These are phyloP conservation scores for Craspedostauros australis DNA, from an alignment of 108 stramenopile genomes.

Conservation along the genomic window DNA sequence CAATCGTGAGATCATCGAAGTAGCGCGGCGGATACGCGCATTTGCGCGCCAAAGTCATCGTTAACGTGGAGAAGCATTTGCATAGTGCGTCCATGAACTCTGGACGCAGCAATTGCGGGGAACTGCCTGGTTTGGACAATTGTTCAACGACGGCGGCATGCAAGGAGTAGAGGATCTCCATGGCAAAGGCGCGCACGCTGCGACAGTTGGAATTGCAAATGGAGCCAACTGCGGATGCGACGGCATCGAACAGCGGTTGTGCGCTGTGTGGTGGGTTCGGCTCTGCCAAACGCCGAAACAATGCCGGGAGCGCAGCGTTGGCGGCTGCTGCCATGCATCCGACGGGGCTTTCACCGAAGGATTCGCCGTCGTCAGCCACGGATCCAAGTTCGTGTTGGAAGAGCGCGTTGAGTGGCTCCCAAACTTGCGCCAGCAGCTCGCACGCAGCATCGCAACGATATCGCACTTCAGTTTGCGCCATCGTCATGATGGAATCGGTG, in stretches of 20 bases:
- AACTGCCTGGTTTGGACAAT: conserved; percentile 1
- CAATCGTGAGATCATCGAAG: conserved; percentile 42
- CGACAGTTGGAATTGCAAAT: conserved; percentile 42
- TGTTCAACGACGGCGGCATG: conserved; percentile 33
- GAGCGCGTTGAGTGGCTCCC: conserved; percentile 23
- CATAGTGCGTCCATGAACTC: background rate
- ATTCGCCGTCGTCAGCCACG: conserved; percentile 18
- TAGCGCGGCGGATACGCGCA: conserved; percentile 70
- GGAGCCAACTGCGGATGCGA: conserved; percentile 30
- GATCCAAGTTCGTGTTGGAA: conserved; percentile 9
- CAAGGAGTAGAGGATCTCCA: conserved; percentile 58
- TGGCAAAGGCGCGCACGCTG: conserved; percentile 50
- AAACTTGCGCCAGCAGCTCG: conserved; percentile 30
- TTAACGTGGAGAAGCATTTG: background rate
- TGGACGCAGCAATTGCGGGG: background rate
- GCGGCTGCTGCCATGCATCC: conserved; percentile 49
- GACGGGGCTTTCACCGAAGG: conserved; percentile 45
- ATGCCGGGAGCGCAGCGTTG: conserved; percentile 51
- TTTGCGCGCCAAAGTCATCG: conserved; percentile 42
- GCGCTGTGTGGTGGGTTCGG: conserved; percentile 15
- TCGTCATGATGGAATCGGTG: conserved; percentile 17
- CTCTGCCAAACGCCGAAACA: conserved; percentile 20
- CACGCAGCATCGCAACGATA: conserved; percentile 60
- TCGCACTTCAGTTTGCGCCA: conserved; percentile 48
- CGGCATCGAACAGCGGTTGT: conserved; percentile 29